Evolutionary conservation across 352 stramenopile species (phyloP).

Genomic region (Phytophthora palmivora): DNA sequence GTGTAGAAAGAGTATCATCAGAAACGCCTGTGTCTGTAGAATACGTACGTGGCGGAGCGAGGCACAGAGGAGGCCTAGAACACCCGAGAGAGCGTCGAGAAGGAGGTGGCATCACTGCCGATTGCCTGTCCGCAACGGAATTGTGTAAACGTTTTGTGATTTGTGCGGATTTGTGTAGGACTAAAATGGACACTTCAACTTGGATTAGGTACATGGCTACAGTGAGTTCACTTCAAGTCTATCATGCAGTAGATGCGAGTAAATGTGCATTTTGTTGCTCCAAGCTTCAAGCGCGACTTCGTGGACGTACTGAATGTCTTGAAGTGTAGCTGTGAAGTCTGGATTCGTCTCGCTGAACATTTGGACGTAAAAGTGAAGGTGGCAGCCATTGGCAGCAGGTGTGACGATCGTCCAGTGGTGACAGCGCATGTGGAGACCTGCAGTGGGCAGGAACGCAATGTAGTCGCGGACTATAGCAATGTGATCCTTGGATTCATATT

Average conservation of each 20-base stretch:
- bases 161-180: background rate
- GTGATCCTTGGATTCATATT: background rate
- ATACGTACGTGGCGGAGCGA: background rate
- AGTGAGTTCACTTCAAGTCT: no score
- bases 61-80: background rate
- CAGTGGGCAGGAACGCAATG: constrained; percentile 9
- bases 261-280: constrained; percentile 21
- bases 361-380: constrained; percentile 13
- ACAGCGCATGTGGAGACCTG: constrained; percentile 17
- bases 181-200: no score
- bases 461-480: constrained; percentile 18
- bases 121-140: background rate
- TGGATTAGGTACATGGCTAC: no score
- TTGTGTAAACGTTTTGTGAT: constrained; percentile 3
- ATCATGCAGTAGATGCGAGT: constrained; percentile 7
- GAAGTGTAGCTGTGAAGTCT: background rate
- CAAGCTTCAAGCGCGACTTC: constrained; percentile 9
- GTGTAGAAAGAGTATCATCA: background rate
- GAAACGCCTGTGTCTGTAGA: constrained; percentile 5
- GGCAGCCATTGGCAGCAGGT: background rate
- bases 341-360: constrained; percentile 2
- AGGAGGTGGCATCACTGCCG: constrained; percentile 17
- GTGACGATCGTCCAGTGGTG: constrained; percentile 21
- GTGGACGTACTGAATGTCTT: constrained; percentile 21
- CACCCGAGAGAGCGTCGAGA: constrained; percentile 2